These are phyloP conservation scores for Ogataea polymorpha DNA, from an alignment of 805 yeast species.

Conservation along the genomic window DNA sequence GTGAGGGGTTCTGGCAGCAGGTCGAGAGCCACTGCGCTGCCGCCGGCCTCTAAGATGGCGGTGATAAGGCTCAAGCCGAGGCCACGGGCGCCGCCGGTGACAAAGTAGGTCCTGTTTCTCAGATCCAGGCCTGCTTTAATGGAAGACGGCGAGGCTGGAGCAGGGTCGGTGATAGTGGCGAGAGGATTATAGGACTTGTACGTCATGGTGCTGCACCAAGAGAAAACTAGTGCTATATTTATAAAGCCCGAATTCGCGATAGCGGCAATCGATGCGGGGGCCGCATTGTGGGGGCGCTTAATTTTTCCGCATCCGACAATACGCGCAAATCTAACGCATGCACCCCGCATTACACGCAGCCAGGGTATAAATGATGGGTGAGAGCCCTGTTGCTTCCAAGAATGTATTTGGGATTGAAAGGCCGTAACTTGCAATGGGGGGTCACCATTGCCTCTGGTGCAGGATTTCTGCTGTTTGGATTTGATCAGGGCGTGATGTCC, in stretches of 20 bases:
- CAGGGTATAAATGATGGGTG: neutral
- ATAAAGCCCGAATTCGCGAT: neutral
- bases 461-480: conserved; percentile 48
- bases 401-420: conserved; percentile 16
- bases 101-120: conserved; percentile 14
- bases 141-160: conserved; percentile 16
- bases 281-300: neutral
- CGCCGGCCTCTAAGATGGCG: conserved; percentile 17
- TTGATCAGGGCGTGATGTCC: conserved; percentile 73
- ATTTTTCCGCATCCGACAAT: neutral
- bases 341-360: neutral
- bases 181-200: conserved; percentile 13
- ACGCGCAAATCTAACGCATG: neutral
- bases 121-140: conserved; percentile 14
- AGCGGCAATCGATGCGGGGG: neutral
- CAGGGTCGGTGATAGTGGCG: conserved; percentile 14
- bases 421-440: conserved; percentile 16
- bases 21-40: conserved; percentile 15
- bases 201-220: conserved; percentile 1
- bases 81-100: conserved; percentile 21
- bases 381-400: neutral
- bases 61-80: conserved; percentile 13
- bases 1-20: conserved; percentile 11
- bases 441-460: conserved; percentile 45
- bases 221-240: neutral